Base-by-base conservation (phyloP, 2,329 filamentous ascomycete genomes). In the Tolypocladium ovalisporum region DNA sequence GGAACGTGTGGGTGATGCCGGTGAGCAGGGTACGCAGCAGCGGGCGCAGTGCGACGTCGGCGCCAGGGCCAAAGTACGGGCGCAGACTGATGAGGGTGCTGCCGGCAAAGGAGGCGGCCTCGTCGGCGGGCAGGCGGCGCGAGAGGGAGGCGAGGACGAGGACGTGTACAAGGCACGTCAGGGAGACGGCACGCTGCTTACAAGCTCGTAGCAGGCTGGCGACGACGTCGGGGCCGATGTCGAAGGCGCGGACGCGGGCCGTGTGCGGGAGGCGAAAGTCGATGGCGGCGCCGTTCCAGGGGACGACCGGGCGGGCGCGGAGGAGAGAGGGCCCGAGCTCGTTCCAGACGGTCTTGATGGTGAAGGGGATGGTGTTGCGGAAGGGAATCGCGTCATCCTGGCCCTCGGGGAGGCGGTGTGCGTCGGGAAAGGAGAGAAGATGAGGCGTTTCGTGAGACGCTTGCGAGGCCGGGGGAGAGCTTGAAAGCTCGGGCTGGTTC, bases 141-240 rank as follows among this genome's bases (percentile, higher is more conserved):
- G 75, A 65, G 6, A 81, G 64, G 2, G 77, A 76, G 9, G 68
- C 65, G 6, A 78, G 66, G 5, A 74, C 63, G 0, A 83, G 67
- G 2, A 71, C 74, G 37, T 82, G 76, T 1, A 83, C 54, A 9
- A 83, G 69, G 0, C 72, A 72, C 0, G 80, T 83, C 8, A 83
- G 63, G 2, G 78, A 80, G 17, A 73, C 68, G 3, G 65, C 63
- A 52, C 77, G 72, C 15, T 63, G 61, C 19, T 78, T 70, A 58
- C 76, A 77, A 1, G 66, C 70, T 0, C 64, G 56, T 8, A 81
- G 63, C 1, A 81, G 62, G 1, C 53, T 58, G 1, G 60, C 32
- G 0, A 75, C 63, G 5, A 61, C 63, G 1, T 56, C 56, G 6
- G 69, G 51, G 0, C 70, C 47, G 39, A 80, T 57, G 24, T 69